Base-by-base conservation (phyloP, 345 rosid species). In the Cardamine occulta region DNA sequence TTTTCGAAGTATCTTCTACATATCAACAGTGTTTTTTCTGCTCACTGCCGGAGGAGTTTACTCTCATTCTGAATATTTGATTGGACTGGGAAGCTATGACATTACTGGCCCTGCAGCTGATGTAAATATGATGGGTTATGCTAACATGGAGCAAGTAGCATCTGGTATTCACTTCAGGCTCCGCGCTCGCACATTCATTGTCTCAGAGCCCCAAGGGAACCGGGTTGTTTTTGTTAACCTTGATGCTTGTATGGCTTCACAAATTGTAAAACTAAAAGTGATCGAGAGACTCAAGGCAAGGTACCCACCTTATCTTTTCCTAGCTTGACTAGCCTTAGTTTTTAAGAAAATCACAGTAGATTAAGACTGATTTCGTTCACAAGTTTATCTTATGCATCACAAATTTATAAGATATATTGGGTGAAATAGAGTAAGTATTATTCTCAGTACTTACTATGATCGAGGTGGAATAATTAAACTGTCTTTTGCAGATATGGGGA, bases 121-220 rank as follows among this genome's bases (percentile, higher is more conserved):
- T 85, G 99, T 95, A 10, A 95, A 93, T 70, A 88, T 95, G 98
- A 95, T 95, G 99, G 99, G 98, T 12, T 95, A 89, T 74, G 96
- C 99, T 51, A 87, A 90, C 70, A 80, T 80, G 51, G 98, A 88
- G 32, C 99, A 95, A 85, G 79, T 80, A 48, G 80, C 97, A 9
- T 88, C 96, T 0, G 98, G 99, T 32, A 37, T 95, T 79, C 99
- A 95, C 87, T 86, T 95, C 80, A 83, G 99, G 87, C 77, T 95
- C 79, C 90, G 94, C 0, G 96, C 98, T 49, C 88, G 98, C 9
- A 40, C 96, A 0, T 95, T 92, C 74, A 89, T 95, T 44, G 96
- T 89, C 83, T 90, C 91, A 0, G 89, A 90, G 76, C 94, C 96
- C 0, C 61, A 89, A 51, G 94, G 94, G 35, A 90, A 88, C 31